These are phyloP conservation scores for Picochlorum sp. DNA, from an alignment of 139 green algal species.

Conservation along the genomic window DNA sequence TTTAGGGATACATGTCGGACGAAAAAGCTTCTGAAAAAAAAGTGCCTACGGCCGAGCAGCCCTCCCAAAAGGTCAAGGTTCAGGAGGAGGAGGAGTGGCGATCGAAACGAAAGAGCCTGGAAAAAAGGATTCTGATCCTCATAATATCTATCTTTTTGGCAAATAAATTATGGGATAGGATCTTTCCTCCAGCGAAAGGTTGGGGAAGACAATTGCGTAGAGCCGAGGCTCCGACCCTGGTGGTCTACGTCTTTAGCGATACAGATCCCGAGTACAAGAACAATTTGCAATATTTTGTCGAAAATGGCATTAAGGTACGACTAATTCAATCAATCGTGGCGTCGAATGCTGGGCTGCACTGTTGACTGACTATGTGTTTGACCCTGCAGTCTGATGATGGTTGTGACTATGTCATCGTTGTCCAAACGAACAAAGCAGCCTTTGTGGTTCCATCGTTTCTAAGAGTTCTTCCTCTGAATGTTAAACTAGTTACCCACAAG, in stretches of 20 bases:
- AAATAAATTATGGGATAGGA: too few relatives aligned
- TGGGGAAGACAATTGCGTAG: background rate
- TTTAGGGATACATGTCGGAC: too few relatives aligned
- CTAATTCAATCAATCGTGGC: background rate
- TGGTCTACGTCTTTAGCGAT: constrained; percentile 67
- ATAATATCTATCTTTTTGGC: too few relatives aligned
- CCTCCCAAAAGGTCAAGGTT: too few relatives aligned
- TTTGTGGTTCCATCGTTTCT: background rate
- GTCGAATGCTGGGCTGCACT: background rate
- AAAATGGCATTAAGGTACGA: constrained; percentile 32
- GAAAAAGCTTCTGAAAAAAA: too few relatives aligned
- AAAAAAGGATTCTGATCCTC: too few relatives aligned
- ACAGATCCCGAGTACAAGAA: constrained; percentile 56
- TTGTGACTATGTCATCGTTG: constrained; percentile 62
- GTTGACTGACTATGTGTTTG: background rate
- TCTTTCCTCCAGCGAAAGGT: too few relatives aligned
- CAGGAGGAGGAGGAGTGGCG: too few relatives aligned
- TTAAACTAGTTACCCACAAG: constrained; percentile 43
- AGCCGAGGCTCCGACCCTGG: constrained; percentile 25
- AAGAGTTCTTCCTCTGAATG: constrained; percentile 45
- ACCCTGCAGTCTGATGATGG: constrained; percentile 13
- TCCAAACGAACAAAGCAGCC: constrained; percentile 30
- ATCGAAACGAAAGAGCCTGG: too few relatives aligned
- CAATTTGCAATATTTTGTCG: constrained; percentile 64
- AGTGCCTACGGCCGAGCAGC: too few relatives aligned